phyloP scores from a whole-genome alignment of 2,329 filamentous ascomycete species.

The Nannizzia gypsea region DNA sequence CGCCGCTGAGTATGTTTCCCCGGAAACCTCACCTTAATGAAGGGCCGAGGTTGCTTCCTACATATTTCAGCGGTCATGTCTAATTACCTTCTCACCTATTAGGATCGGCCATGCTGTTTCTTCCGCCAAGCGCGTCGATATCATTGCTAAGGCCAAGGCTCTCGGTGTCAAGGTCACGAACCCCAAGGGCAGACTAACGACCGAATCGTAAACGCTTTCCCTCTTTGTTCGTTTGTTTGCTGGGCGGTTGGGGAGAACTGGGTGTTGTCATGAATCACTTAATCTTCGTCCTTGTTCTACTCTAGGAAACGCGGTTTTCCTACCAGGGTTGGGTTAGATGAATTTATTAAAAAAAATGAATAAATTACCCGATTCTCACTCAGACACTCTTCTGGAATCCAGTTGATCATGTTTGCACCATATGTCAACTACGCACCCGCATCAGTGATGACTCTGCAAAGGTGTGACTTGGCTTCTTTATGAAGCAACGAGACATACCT shows the following conservation, averaged over 20 bases:
- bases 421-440: neutral
- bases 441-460: neutral
- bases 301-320: conserved; percentile 1
- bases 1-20: conserved; percentile 81
- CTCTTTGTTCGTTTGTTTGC: conserved; percentile 9
- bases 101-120: conserved; percentile 98
- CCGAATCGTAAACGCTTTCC: conserved; percentile 46
- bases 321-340: conserved; percentile 3
- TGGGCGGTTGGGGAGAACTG: conserved; percentile 7
- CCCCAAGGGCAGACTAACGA: conserved; percentile 96
- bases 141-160: conserved; percentile 93
- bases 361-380: conserved; percentile 4
- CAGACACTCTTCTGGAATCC: neutral
- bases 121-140: conserved; percentile 96
- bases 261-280: conserved; percentile 11
- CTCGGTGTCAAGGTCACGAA: conserved; percentile 99
- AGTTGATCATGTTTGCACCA: neutral
- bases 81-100: conserved; percentile 4
- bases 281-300: conserved; percentile 10
- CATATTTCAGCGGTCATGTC: conserved; percentile 22
- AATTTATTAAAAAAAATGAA: conserved; percentile 4
- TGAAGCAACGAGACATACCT: neutral
- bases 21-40: neutral
- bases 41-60: neutral
- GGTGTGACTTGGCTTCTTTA: neutral